Conservation (phyloP, 768 basidiomycete genomes). For the Lepiota brunneoincarnata region DNA sequence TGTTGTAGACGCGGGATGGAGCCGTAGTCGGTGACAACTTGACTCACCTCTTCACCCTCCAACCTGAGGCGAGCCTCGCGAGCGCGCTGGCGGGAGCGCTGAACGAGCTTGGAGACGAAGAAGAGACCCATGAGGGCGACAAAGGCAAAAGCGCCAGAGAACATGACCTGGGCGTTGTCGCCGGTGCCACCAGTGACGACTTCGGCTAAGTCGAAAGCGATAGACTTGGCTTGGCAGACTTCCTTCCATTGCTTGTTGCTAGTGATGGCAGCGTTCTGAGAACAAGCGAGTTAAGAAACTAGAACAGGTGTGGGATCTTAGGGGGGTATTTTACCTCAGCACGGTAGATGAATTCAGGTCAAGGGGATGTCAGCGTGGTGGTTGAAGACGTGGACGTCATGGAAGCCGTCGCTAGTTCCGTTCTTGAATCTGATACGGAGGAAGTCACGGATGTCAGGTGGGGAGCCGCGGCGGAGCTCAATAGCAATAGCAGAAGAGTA, state of each 20-base stretch:
- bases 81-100: constrained; percentile 36
- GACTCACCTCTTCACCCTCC: constrained; percentile 49
- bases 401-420: constrained; percentile 63
- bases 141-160: constrained; percentile 35
- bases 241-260: constrained; percentile 55
- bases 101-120: constrained; percentile 33
- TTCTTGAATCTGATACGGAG: constrained; percentile 85
- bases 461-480: constrained; percentile 73
- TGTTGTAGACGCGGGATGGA: constrained; percentile 25
- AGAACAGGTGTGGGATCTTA: not conserved
- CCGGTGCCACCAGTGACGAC: constrained; percentile 20
- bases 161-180: constrained; percentile 27
- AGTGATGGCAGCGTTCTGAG: constrained; percentile 48
- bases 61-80: constrained; percentile 38
- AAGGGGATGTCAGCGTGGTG: constrained; percentile 75
- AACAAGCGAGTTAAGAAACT: not conserved
- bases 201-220: constrained; percentile 19
- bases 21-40: constrained; percentile 36
- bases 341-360: constrained; percentile 83
- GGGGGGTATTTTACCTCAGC: constrained; percentile 53
- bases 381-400: constrained; percentile 71
- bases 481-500: constrained; percentile 73
- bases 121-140: constrained; percentile 37
- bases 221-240: constrained; percentile 35
- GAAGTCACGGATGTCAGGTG: constrained; percentile 78